phyloP scores from a whole-genome alignment of 75 land plant species.

The Picea glauca region DNA sequence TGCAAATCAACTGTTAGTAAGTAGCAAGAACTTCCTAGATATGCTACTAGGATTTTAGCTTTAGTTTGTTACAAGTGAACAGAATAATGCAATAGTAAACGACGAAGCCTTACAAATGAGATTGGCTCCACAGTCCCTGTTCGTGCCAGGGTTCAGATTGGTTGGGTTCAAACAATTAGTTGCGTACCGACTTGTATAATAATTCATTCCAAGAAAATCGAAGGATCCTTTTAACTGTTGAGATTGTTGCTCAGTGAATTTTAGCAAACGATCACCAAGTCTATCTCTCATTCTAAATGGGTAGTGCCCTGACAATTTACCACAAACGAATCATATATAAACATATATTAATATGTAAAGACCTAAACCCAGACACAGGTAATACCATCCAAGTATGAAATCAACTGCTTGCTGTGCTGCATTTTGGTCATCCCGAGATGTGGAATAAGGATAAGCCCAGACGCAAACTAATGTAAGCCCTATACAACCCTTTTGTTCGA shows the following conservation, averaged over 20 bases:
- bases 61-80: too few species aligned
- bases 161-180: background rate
- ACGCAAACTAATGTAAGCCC: slow-evolving; percentile 24
- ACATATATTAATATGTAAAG: too few species aligned
- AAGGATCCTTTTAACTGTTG: slow-evolving; percentile 9
- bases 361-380: background rate
- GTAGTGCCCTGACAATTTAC: background rate
- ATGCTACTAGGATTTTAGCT: too few species aligned
- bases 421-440: slow-evolving; percentile 13
- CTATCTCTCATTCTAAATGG: background rate
- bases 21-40: too few species aligned
- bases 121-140: background rate
- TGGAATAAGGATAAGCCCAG: slow-evolving; percentile 28
- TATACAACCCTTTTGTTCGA: slow-evolving; percentile 18
- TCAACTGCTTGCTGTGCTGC: slow-evolving; percentile 8
- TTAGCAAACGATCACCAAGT: slow-evolving; percentile 12
- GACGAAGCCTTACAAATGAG: background rate
- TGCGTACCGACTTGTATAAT: slow-evolving; percentile 21
- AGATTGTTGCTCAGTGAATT: slow-evolving; percentile 10
- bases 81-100: background rate
- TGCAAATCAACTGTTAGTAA: too few species aligned
- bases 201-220: slow-evolving; percentile 28
- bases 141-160: background rate
- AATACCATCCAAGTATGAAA: slow-evolving; percentile 26
- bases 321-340: too few species aligned